These are phyloP conservation scores for Vachellia collinsii DNA, from an alignment of 306 rosid genomes.

Conservation along the genomic window DNA sequence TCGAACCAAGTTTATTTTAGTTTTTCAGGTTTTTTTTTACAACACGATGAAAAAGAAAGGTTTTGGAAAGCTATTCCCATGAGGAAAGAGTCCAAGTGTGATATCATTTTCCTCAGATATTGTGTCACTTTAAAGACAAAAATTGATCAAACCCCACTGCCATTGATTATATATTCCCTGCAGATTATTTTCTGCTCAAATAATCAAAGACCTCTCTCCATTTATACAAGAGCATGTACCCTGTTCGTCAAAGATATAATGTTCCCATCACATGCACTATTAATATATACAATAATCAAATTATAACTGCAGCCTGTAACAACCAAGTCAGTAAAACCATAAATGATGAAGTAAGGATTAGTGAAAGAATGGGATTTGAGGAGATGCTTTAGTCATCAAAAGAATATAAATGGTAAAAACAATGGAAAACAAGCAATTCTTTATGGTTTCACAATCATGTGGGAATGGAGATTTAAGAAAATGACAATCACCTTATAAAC, in stretches of 20 bases:
- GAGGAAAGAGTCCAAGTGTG: not conserved
- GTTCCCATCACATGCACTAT: not conserved
- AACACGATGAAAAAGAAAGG: not conserved
- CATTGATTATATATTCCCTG: slow-evolving; percentile 1
- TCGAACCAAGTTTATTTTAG: too few species aligned
- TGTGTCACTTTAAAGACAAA: not conserved
- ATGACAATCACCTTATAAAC: too few species aligned
- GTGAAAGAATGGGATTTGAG: not conserved
- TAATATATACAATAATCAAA: too few species aligned
- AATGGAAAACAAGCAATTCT: too few species aligned
- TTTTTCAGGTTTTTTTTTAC: too few species aligned
- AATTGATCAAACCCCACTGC: not conserved
- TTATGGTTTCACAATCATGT: not conserved
- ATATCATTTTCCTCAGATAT: not conserved
- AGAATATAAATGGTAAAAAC: not conserved
- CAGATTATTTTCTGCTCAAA: not conserved
- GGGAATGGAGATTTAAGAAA: not conserved
- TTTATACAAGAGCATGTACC: not conserved
- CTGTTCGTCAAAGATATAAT: not conserved
- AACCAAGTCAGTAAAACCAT: not conserved
- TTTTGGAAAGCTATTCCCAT: not conserved
- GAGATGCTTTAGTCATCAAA: not conserved
- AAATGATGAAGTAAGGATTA: not conserved
- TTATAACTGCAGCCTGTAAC: not conserved
- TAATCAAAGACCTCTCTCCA: not conserved